These are phyloP conservation scores for Avena eriantha DNA, from an alignment of 176 grass and related monocot genomes.

Conservation along the genomic window DNA sequence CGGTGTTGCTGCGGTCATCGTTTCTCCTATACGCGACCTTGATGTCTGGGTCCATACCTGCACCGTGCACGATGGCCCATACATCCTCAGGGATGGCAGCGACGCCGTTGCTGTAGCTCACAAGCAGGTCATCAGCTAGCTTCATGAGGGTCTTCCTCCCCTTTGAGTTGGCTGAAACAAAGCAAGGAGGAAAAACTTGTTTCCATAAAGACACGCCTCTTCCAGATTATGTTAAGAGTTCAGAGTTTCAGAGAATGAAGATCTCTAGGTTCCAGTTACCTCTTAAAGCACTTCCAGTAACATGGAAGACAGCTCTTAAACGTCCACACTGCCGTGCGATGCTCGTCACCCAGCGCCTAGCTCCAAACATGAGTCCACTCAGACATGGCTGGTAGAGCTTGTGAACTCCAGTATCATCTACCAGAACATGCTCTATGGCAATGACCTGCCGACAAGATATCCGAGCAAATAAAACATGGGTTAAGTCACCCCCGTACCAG, in stretches of 20 bases:
- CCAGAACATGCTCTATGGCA: constrained; percentile 62
- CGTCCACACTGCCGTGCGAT: constrained; percentile 57
- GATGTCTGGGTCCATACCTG: constrained; percentile 44
- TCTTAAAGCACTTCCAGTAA: constrained; percentile 14
- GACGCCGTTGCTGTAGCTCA: constrained; percentile 44
- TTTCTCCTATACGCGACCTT: constrained; percentile 48
- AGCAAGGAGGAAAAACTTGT: not conserved
- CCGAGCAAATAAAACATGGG: not conserved
- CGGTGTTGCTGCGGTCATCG: not conserved
- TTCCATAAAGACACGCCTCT: not conserved
- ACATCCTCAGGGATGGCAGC: not conserved
- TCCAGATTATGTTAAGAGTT: not conserved
- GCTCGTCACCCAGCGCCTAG: constrained; percentile 46
- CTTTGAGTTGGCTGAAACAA: constrained; percentile 42
- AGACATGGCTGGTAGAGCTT: constrained; percentile 43
- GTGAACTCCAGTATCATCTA: constrained; percentile 36
- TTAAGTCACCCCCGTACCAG: not conserved
- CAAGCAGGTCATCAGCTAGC: constrained; percentile 52
- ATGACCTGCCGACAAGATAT: constrained; percentile 43
- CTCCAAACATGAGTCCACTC: constrained; percentile 55
- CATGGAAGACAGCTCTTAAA: constrained; percentile 41
- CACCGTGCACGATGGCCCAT: constrained; percentile 47
- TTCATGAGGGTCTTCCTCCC: constrained; percentile 52
- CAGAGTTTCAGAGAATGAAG: not conserved
- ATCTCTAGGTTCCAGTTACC: constrained; percentile 10